Percentiles rank a stretch among this genome's conserved stretches.
Conservation (phyloP, 148 eudicot species). For the Nepenthes gracilis region DNA sequence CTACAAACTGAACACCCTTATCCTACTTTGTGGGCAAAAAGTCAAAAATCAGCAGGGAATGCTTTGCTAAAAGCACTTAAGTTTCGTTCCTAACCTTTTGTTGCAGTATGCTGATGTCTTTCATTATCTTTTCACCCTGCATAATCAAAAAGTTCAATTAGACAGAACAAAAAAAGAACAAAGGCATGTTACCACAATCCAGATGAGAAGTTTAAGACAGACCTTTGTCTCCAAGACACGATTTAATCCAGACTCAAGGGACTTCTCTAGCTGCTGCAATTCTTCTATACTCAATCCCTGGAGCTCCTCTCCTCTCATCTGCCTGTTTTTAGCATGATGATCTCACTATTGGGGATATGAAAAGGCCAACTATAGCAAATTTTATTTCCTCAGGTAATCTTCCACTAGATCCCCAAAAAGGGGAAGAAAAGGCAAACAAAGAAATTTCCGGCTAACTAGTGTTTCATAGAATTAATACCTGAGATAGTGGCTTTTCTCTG, state of each 20-base stretch:
- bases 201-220: background rate
- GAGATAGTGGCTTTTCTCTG: slow-evolving; percentile 58
- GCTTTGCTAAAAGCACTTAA: background rate
- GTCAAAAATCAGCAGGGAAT: too few relatives aligned
- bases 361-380: background rate
- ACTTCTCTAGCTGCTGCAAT: slow-evolving; percentile 53
- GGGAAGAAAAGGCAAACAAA: background rate
- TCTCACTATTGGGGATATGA: background rate
- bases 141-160: slow-evolving; percentile 2
- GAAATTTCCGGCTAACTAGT: background rate
- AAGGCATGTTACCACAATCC: background rate
- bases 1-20: too few relatives aligned
- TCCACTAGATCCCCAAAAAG: background rate
- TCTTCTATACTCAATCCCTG: slow-evolving; percentile 71
- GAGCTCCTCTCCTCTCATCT: slow-evolving; percentile 91
- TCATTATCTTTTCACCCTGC: slow-evolving; percentile 70
- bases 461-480: slow-evolving; percentile 31
- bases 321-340: slow-evolving; percentile 30
- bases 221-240: slow-evolving; percentile 84
- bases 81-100: slow-evolving; percentile 46
- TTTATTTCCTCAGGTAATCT: background rate
- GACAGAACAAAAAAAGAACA: background rate
- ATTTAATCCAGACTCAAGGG: slow-evolving; percentile 69
- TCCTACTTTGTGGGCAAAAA: too few relatives aligned
- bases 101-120: slow-evolving; percentile 57